Conservation (phyloP, 139 green algal genomes). For the Klebsormidium nitens region DNA sequence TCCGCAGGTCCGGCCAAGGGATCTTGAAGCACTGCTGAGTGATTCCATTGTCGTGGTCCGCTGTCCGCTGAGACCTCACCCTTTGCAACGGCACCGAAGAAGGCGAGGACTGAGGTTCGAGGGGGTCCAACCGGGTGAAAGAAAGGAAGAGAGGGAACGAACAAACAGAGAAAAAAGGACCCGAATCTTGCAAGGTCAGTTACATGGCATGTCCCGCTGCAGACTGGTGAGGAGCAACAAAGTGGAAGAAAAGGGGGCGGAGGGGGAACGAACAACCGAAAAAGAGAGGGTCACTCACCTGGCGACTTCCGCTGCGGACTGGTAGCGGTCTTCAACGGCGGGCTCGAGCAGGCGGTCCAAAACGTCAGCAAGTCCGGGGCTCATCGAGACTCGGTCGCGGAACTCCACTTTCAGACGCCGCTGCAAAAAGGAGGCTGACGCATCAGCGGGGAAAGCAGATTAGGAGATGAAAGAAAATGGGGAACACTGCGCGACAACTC, state of each 20-base stretch:
- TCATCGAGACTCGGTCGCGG: slow-evolving; percentile 15
- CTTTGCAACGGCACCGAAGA: too few species aligned
- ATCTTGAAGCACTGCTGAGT: too few species aligned
- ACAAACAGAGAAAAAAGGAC: slow-evolving; percentile 2
- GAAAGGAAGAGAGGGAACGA: slow-evolving; percentile 3
- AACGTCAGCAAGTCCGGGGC: slow-evolving; percentile 49
- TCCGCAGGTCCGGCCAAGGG: too few species aligned
- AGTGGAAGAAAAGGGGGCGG: neutral
- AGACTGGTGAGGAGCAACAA: neutral
- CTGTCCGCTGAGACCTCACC: too few species aligned
- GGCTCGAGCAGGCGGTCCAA: slow-evolving; percentile 70
- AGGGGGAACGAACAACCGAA: too few species aligned
- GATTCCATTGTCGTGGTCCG: too few species aligned
- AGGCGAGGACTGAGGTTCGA: too few species aligned
- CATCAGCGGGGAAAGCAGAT: too few species aligned
- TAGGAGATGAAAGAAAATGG: too few species aligned
- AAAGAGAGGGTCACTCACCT: neutral
- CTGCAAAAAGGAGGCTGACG: slow-evolving; percentile 2
- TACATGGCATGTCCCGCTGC: neutral
- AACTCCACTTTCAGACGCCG: slow-evolving; percentile 49
- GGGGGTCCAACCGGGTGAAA: too few species aligned
- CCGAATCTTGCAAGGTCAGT: neutral
- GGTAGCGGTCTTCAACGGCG: slow-evolving; percentile 69
- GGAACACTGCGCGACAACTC: too few species aligned
- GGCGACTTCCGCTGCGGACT: slow-evolving; percentile 1